Evolutionary conservation across 2,329 filamentous ascomycete species (phyloP).

Genomic region (Colletotrichum nymphaeae): DNA sequence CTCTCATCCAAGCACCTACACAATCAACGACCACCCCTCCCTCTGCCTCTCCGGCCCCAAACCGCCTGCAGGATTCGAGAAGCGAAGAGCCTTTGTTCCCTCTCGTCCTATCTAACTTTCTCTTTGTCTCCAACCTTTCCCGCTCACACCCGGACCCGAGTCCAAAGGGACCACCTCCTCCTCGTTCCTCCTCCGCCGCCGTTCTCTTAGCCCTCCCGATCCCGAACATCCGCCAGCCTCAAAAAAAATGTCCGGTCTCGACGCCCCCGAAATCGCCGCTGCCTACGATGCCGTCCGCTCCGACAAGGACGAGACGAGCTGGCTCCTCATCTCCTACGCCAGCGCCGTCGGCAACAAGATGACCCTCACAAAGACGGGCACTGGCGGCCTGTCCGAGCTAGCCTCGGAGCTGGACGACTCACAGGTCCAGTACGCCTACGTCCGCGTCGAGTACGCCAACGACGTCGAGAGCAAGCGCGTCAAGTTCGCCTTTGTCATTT

Average conservation of each 20-base stretch:
- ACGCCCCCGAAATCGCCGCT: conserved; percentile 68
- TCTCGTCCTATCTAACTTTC: not conserved
- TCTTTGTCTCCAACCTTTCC: not conserved
- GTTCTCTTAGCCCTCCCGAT: not conserved
- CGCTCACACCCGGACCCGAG: not conserved
- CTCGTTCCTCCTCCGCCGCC: conserved; percentile 2
- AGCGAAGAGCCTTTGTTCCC: not conserved
- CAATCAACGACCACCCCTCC: conserved; percentile 1
- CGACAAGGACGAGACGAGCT: conserved; percentile 74
- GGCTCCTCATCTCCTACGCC: conserved; percentile 74
- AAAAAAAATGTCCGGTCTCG: conserved; percentile 63
- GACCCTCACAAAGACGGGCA: conserved; percentile 66
- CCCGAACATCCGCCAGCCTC: not conserved
- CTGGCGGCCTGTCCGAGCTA: conserved; percentile 70
- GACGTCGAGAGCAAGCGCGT: conserved; percentile 76
- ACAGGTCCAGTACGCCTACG: conserved; percentile 75
- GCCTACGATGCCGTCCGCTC: conserved; percentile 76
- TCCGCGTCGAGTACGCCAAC: conserved; percentile 76
- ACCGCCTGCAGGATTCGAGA: not conserved
- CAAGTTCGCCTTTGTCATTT: conserved; percentile 76
- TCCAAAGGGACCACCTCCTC: not conserved
- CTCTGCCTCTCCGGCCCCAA: not conserved
- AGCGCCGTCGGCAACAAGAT: conserved; percentile 67
- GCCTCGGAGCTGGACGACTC: conserved; percentile 64
- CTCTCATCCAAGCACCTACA: conserved; percentile 15